Evolutionary conservation across 129 eudicot species (phyloP).

Genomic region (Artemisia annua): DNA sequence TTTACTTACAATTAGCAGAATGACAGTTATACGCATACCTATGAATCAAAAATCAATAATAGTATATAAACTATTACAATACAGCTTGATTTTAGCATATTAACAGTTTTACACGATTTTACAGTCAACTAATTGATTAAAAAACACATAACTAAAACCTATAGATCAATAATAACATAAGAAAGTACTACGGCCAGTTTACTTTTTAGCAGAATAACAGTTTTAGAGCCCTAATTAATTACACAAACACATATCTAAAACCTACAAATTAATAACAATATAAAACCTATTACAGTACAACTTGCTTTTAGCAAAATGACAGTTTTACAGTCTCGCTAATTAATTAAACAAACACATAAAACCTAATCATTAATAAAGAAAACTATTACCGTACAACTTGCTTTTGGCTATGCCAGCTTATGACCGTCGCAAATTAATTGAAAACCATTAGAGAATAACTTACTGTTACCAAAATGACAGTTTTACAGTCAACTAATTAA

Average conservation of each 20-base stretch:
- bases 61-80: neutral
- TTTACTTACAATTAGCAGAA: too few relatives aligned
- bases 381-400: neutral
- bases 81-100: neutral
- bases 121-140: neutral
- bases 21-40: neutral
- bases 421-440: slow-evolving; percentile 27
- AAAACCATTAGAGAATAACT: neutral
- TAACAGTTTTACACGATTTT: neutral
- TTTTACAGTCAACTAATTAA: neutral
- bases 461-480: neutral
- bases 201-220: too few relatives aligned
- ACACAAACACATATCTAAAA: too few relatives aligned
- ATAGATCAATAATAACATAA: too few relatives aligned
- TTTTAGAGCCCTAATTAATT: too few relatives aligned
- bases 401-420: neutral
- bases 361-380: neutral
- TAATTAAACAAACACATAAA: neutral
- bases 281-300: neutral
- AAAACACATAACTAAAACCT: neutral
- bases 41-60: neutral
- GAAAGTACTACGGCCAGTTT: too few relatives aligned
- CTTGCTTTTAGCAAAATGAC: neutral
- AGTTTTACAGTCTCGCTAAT: neutral
- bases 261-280: neutral